Evolutionary conservation across 2,329 filamentous ascomycete genomes (phyloP), one percentile per base, ranked within the genome.

Genomic region (Aspergillus proliferans): DNA sequence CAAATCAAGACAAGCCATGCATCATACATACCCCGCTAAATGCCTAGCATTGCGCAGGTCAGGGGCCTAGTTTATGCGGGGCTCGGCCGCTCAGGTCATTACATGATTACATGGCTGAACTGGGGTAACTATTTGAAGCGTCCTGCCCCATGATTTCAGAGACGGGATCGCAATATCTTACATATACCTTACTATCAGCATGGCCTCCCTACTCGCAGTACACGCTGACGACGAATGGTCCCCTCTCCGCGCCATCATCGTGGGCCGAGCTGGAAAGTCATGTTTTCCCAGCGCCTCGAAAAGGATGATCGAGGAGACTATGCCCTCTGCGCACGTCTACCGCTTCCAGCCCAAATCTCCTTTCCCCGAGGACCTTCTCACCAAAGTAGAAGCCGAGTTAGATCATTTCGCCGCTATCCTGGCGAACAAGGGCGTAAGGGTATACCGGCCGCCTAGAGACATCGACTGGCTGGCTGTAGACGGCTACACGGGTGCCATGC

Each of bases 161-260:
- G 10, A 30, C 10, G 26, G 12, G 26, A 30, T 28, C 26, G 6
- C 26, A 28, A 10, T 28, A 28, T 28, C 8, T 3, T 10, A 26
- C 7, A 8, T 3, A 4, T 12, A 5, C 26, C 26, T 3, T 30
- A 30, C 26, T 4, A 2, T 30, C 10, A 12, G 4, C 26, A 30
- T 30, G 26, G 10, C 26, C 9, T 18, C 34, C 34, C 14, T 18
- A 8, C 38, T 18, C 7, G 10, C 38, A 19, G 34, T 50, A 18
- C 45, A 39, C n/a, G 48, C 48, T 1, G 48, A 50, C 40, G 15
- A 50, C 33, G 45, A 50, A 41, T 50, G 48, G 48, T 47, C 48
- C n/a, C 45, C 48, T 21, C 45, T 50, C 21, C 34, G 18, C 19
- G 24, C 48, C 19, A 15, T 44, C 39, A 43, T 47, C 12, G 43